Conservation (phyloP, 352 stramenopile species). For the Globisporangium carolinianum region DNA sequence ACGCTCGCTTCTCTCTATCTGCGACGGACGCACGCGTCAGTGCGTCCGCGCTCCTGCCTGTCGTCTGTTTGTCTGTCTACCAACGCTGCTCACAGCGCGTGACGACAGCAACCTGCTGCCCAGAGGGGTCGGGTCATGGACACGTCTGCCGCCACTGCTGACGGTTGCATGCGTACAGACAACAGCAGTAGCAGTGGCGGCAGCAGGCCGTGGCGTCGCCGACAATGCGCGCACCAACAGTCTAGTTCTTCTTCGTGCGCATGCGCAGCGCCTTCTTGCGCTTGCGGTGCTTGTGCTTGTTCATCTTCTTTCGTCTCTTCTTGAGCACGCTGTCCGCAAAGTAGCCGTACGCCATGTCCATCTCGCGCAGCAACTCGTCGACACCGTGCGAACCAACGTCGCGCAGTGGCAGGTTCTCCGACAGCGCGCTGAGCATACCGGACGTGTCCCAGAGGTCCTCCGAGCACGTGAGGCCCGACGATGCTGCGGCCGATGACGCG, state of each 20-base stretch:
- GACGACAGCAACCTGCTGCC: background rate
- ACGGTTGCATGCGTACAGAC: too few relatives aligned
- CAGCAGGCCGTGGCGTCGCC: too few relatives aligned
- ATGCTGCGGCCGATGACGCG: conserved; percentile 6
- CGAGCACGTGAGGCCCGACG: conserved; percentile 25
- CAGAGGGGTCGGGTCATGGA: too few relatives aligned
- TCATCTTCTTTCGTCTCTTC: conserved; percentile 91
- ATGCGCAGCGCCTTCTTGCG: conserved; percentile 84
- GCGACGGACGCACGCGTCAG: background rate
- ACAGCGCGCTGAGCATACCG: conserved; percentile 71
- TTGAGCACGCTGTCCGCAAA: conserved; percentile 82
- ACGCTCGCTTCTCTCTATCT: background rate
- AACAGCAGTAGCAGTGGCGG: too few relatives aligned
- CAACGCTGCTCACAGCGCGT: background rate
- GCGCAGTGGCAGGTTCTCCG: conserved; percentile 51
- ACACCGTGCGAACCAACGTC: conserved; percentile 31
- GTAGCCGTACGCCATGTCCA: conserved; percentile 56
- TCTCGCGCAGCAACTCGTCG: conserved; percentile 53
- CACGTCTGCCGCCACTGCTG: too few relatives aligned
- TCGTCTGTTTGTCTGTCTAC: background rate
- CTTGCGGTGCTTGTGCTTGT: conserved; percentile 92
- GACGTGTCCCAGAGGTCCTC: conserved; percentile 73
- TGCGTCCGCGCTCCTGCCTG: background rate
- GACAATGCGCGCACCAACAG: too few relatives aligned
- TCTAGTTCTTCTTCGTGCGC: conserved; percentile 88